Percentiles rank a stretch among this genome's conserved stretches.
These are phyloP conservation scores for Mesotaenium endlicherianum DNA, from an alignment of 139 green algal genomes.

Conservation along the genomic window DNA sequence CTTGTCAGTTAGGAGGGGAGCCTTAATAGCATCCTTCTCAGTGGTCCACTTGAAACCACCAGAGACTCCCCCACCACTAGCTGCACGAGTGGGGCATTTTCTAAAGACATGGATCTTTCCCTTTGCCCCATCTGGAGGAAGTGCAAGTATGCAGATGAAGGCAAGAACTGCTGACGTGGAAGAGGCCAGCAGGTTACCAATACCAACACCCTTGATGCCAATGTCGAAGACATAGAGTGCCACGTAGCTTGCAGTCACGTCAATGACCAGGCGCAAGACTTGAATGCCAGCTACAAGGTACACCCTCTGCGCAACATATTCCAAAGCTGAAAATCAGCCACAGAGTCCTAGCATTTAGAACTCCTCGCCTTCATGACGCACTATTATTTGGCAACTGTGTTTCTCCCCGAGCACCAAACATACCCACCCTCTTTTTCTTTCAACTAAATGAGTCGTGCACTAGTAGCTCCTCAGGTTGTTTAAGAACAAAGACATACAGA, in stretches of 20 bases:
- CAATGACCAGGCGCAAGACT: slow-evolving; percentile 52
- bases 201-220: slow-evolving; percentile 24
- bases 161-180: neutral
- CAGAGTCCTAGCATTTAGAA: no score
- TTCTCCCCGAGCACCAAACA: no score
- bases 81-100: no score
- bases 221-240: slow-evolving; percentile 21
- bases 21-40: neutral
- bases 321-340: no score
- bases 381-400: no score
- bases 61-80: neutral
- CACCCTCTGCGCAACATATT: slow-evolving; percentile 50
- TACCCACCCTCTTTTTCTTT: no score
- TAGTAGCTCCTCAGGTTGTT: no score
- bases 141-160: slow-evolving; percentile 6
- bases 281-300: slow-evolving; percentile 56
- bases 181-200: slow-evolving; percentile 20
- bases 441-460: no score
- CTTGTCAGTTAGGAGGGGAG: neutral
- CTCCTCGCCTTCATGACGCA: no score
- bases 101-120: slow-evolving; percentile 37
- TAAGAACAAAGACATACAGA: no score
- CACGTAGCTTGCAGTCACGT: slow-evolving; percentile 54
- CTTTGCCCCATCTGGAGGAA: slow-evolving; percentile 16
- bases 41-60: neutral